Percentiles rank a stretch among this genome's conserved stretches.
These are phyloP conservation scores for Aquilaria yunnanensis DNA, from an alignment of 345 rosid species.

Conservation along the genomic window DNA sequence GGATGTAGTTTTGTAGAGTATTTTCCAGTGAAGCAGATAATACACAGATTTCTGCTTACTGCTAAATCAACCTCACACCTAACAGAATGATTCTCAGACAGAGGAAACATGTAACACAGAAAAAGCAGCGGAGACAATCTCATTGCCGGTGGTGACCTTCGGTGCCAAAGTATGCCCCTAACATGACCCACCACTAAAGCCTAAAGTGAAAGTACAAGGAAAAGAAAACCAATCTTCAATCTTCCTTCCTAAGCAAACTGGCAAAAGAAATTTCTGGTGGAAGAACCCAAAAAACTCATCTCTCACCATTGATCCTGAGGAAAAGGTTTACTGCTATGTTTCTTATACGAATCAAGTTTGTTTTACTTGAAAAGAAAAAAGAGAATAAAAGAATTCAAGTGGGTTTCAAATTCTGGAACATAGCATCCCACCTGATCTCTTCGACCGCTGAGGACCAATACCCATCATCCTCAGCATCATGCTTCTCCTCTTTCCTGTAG, in stretches of 20 bases:
- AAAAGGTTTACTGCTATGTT: neutral
- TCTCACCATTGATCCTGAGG: slow-evolving; percentile 38
- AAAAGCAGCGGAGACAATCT: slow-evolving; percentile 32
- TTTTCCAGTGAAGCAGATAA: neutral
- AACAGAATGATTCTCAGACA: slow-evolving; percentile 12
- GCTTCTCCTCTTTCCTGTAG: slow-evolving; percentile 33
- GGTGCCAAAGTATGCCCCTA: slow-evolving; percentile 17
- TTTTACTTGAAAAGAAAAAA: neutral
- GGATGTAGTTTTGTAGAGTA: too few species aligned
- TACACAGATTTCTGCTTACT: slow-evolving; percentile 12
- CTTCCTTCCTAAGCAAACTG: neutral
- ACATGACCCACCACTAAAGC: slow-evolving; percentile 27
- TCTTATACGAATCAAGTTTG: neutral
- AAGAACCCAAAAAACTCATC: slow-evolving; percentile 55
- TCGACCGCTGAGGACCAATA: slow-evolving; percentile 48
- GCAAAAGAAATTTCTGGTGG: slow-evolving; percentile 30
- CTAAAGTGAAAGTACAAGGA: too few species aligned
- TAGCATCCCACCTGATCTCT: slow-evolving; percentile 84
- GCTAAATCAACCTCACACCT: slow-evolving; percentile 10
- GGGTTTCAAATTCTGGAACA: slow-evolving; percentile 93
- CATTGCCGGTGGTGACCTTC: slow-evolving; percentile 27
- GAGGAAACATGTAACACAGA: slow-evolving; percentile 6
- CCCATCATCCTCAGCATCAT: slow-evolving; percentile 24
- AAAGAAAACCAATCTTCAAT: slow-evolving; percentile 1
- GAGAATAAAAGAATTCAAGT: slow-evolving; percentile 32